Percentiles rank a stretch among this genome's conserved stretches.
phyloP scores from a whole-genome alignment of 805 yeast species.

The Yamadazyma paraphyllophila region DNA sequence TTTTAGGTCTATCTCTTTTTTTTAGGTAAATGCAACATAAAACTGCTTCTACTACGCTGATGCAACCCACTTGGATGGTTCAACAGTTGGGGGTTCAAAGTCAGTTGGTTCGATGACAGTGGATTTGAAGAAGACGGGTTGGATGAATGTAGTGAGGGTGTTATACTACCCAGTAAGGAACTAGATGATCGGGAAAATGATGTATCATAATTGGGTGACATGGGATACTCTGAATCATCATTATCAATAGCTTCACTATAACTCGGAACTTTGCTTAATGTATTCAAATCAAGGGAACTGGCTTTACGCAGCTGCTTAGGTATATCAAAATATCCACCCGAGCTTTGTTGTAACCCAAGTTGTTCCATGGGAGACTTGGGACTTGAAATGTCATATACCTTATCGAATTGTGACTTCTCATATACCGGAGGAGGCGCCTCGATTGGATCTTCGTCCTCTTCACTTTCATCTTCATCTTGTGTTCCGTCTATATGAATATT shows the following conservation, averaged over 20 bases:
- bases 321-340: constrained; percentile 33
- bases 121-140: not conserved
- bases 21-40: constrained; percentile 7
- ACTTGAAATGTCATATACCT: constrained; percentile 33
- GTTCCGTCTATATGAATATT: constrained; percentile 9
- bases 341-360: constrained; percentile 14
- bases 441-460: constrained; percentile 22
- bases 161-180: constrained; percentile 1
- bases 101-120: no score
- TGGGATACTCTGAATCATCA: constrained; percentile 26
- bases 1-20: not conserved
- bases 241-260: constrained; percentile 41
- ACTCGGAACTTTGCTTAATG: constrained; percentile 35
- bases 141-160: not conserved
- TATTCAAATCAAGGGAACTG: constrained; percentile 20
- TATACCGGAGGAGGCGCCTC: constrained; percentile 45
- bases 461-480: constrained; percentile 15
- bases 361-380: constrained; percentile 39
- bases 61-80: not conserved
- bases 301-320: constrained; percentile 13
- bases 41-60: constrained; percentile 1
- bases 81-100: not conserved
- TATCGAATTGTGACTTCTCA: constrained; percentile 37
- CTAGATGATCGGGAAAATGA: constrained; percentile 2
- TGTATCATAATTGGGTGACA: constrained; percentile 22